phyloP scores from a whole-genome alignment of 2,329 filamentous ascomycete genomes.

The Trichoderma guizhouense region DNA sequence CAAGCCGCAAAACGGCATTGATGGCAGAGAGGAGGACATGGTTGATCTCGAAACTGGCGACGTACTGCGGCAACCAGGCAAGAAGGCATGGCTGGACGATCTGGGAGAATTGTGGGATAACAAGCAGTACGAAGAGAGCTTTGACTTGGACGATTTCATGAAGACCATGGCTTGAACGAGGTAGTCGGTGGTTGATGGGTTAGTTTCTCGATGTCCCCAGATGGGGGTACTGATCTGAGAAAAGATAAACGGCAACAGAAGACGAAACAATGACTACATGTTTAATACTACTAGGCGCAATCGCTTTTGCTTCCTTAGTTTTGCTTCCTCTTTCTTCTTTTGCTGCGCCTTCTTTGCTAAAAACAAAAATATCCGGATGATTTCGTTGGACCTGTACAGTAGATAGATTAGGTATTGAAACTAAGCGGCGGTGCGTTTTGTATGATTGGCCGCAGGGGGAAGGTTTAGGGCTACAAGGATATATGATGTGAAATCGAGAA shows the following conservation, averaged over 20 bases:
- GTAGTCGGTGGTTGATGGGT: background rate
- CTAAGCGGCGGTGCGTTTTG: background rate
- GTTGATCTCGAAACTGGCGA: conserved; percentile 91
- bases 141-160: conserved; percentile 91
- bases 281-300: background rate
- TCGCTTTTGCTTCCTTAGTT: background rate
- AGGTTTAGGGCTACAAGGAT: background rate
- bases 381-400: conserved; percentile 2
- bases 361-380: background rate
- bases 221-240: background rate
- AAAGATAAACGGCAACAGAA: background rate
- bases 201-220: background rate
- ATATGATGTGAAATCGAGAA: background rate
- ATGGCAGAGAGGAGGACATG: conserved; percentile 76
- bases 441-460: background rate
- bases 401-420: conserved; percentile 3
- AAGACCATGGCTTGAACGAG: conserved; percentile 72
- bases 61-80: conserved; percentile 88
- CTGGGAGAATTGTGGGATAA: conserved; percentile 96
- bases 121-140: conserved; percentile 96
- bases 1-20: conserved; percentile 55
- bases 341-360: background rate
- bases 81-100: conserved; percentile 94
- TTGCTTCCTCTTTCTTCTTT: background rate
- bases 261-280: background rate